Evolutionary conservation across 1,284 basidiomycete species (phyloP).

Genomic region (Pseudozyma sp.): DNA sequence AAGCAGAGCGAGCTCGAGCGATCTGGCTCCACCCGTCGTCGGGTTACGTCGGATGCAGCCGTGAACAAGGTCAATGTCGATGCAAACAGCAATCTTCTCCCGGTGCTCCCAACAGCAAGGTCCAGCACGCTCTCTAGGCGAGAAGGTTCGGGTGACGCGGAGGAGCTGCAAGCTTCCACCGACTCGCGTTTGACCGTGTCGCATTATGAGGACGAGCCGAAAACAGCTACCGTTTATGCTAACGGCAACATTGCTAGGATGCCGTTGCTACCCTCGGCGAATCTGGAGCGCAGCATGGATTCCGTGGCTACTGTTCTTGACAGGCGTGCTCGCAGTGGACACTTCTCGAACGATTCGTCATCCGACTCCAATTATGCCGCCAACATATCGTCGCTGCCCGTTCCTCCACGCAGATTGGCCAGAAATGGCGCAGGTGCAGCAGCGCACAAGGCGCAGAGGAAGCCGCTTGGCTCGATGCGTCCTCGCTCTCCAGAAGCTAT

Average conservation of each 20-base stretch:
- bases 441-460: not conserved
- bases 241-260: conserved; percentile 45
- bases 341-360: not conserved
- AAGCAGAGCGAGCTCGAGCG: conserved; percentile 13
- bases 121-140: conserved; percentile 16
- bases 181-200: conserved; percentile 1
- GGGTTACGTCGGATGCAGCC: not conserved
- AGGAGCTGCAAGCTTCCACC: not conserved
- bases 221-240: conserved; percentile 15
- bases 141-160: conserved; percentile 1
- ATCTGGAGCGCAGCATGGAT: conserved; percentile 7
- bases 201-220: not conserved
- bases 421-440: not conserved
- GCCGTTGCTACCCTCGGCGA: conserved; percentile 10
- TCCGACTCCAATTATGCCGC: conserved; percentile 11
- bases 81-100: not conserved
- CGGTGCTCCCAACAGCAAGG: conserved; percentile 3
- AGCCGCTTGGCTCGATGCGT: not conserved
- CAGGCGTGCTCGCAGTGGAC: not conserved
- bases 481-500: too few relatives aligned
- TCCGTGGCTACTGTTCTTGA: conserved; percentile 4
- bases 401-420: conserved; percentile 19
- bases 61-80: not conserved
- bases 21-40: not conserved
- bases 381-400: conserved; percentile 12